Evolutionary conservation across 1,139 yeast species (phyloP).

Genomic region (Yamadazyma aaseri): DNA sequence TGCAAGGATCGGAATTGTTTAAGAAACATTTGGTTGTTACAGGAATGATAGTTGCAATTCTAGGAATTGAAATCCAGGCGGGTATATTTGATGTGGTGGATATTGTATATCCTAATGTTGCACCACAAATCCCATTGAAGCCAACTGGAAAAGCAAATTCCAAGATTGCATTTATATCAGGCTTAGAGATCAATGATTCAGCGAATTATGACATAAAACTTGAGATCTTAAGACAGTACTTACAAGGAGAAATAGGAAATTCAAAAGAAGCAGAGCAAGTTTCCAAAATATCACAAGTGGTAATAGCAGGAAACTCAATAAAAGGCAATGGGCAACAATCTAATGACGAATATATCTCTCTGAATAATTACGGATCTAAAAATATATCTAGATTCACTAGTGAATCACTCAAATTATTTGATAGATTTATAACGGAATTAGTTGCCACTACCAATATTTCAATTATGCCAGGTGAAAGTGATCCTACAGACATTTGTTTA

Average conservation of each 20-base stretch:
- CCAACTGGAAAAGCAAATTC: neutral
- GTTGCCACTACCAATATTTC: constrained; percentile 63
- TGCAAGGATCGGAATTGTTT: constrained; percentile 63
- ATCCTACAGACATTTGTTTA: constrained; percentile 77
- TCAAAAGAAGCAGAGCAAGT: constrained; percentile 23
- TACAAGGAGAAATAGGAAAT: constrained; percentile 66
- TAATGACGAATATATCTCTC: constrained; percentile 31
- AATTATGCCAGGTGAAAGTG: constrained; percentile 80
- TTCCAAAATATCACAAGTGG: constrained; percentile 47
- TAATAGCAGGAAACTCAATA: constrained; percentile 76
- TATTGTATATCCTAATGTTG: constrained; percentile 63
- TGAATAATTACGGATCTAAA: constrained; percentile 52
- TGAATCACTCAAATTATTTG: constrained; percentile 46
- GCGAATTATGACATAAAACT: constrained; percentile 42
- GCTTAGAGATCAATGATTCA: constrained; percentile 55
- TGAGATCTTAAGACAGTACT: constrained; percentile 67
- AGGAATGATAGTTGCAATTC: constrained; percentile 79
- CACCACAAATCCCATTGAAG: constrained; percentile 52
- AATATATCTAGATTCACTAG: constrained; percentile 50
- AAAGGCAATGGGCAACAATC: constrained; percentile 23
- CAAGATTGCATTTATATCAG: constrained; percentile 67
- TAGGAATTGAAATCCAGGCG: constrained; percentile 82
- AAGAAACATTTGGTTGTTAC: constrained; percentile 62
- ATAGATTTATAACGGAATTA: constrained; percentile 58
- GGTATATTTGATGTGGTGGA: constrained; percentile 88